Base-by-base conservation (phyloP, 2,329 filamentous ascomycete species). In the Calonectria pseudoreteaudii region DNA sequence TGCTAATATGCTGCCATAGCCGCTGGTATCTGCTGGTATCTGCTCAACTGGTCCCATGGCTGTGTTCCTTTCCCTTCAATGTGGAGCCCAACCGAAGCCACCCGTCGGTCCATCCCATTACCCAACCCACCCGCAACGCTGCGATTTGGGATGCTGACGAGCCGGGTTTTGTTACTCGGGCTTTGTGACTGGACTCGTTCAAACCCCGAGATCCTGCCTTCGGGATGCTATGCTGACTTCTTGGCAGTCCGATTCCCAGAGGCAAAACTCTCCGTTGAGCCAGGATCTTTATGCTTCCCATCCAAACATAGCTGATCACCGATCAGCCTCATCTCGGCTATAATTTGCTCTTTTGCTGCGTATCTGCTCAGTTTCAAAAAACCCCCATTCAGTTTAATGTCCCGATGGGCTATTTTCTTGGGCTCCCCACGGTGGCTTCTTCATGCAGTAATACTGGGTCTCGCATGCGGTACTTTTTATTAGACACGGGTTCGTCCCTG, bases 121-220 rank as follows among this genome's bases (percentile, higher is more conserved):
- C 53, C 66, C 65, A 75, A 53, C 38, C 75, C 69, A 75, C 68
- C 65, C 74, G 70, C 49, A 58, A 16, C 66, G 30, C 49, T 30
- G 66, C 34, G 65, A 76, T 74, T 77, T 76, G 74, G 74, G 71
- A 76, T 77, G 74, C 71, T 76, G 75, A 77, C 74, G 71, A 74
- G 64, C 67, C 64, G 69, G 50, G 52, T 38, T 38, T 44, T 62
- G 18, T 65, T 28, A 70, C 44, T 67, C 64, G 69, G 50, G 52
- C 44, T 38, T 44, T 66, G 10, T 68, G 18, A 70, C 70, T 74
- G 66, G 67, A 60, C 71, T 67, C 38, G 65, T 65, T 36, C 68
- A 41, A 68, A 66, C 49, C 67, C 66, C 49, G 68, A 74, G 30
- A 64, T 38, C 36, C 62, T 52, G 41, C 38, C 16, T n/a, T 36